These are phyloP conservation scores for Nymphaea thermarum DNA, from an alignment of 164 flowering plant species.

Conservation along the genomic window DNA sequence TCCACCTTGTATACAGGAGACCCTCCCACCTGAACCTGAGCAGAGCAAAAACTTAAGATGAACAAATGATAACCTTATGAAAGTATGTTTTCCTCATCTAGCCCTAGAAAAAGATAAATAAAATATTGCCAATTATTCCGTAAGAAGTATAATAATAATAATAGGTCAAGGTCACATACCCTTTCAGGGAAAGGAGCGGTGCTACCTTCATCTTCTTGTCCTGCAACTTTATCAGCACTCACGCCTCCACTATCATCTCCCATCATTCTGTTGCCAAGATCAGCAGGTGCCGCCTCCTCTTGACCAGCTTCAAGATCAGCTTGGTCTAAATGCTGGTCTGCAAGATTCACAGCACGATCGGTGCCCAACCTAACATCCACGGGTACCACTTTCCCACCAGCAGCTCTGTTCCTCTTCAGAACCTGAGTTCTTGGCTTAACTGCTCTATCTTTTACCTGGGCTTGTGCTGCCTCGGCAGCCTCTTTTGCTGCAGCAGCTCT, in stretches of 20 bases:
- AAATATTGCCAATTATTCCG: neutral
- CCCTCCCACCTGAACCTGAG: slow-evolving; percentile 85
- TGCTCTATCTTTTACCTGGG: slow-evolving; percentile 3
- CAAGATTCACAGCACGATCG: slow-evolving; percentile 4
- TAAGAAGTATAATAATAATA: neutral
- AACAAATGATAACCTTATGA: too few species aligned
- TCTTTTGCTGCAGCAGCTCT: slow-evolving; percentile 50
- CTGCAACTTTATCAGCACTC: slow-evolving; percentile 60
- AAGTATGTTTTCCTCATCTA: too few species aligned
- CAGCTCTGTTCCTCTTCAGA: slow-evolving; percentile 11
- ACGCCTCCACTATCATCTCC: slow-evolving; percentile 60
- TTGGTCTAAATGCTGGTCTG: slow-evolving; percentile 10
- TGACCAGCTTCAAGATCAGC: slow-evolving; percentile 1
- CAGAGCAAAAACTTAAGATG: neutral
- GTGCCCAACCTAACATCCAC: slow-evolving; percentile 5
- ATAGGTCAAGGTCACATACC: slow-evolving; percentile 17
- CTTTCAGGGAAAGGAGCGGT: slow-evolving; percentile 68
- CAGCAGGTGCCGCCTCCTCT: neutral
- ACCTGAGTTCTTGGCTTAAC: slow-evolving; percentile 17
- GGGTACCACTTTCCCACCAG: slow-evolving; percentile 8
- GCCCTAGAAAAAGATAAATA: too few species aligned
- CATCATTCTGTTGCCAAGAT: slow-evolving; percentile 17
- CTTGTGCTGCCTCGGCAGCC: slow-evolving; percentile 11
- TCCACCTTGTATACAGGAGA: slow-evolving; percentile 78
- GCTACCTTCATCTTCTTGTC: slow-evolving; percentile 58